A percentile compares a stretch with the other conserved stretches of the same genome.
phyloP scores from a whole-genome alignment of 2,329 filamentous ascomycete genomes.

The Alternaria incomplexa region DNA sequence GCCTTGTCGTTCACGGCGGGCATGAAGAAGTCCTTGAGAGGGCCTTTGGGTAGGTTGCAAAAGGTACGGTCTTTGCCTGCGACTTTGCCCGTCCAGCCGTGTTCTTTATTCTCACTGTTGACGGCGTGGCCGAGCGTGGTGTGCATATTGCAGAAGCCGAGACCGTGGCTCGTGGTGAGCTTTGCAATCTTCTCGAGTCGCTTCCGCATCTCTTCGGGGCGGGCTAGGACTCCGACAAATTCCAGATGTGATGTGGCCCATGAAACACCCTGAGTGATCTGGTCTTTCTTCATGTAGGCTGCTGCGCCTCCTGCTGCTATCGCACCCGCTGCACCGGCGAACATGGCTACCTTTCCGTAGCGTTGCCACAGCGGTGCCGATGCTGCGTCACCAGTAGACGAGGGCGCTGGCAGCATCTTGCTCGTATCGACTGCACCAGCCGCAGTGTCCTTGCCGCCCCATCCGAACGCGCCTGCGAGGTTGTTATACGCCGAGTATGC shows the following conservation, averaged over 20 bases:
- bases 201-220: conserved; percentile 79
- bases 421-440: conserved; percentile 39
- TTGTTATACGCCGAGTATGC: conserved; percentile 72
- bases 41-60: conserved; percentile 66
- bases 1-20: conserved; percentile 74
- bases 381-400: conserved; percentile 53
- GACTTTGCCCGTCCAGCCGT: conserved; percentile 59
- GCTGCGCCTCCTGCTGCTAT: conserved; percentile 83
- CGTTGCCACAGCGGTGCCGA: conserved; percentile 67
- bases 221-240: conserved; percentile 87
- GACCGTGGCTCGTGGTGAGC: conserved; percentile 67
- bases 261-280: conserved; percentile 74
- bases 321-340: conserved; percentile 79
- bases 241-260: conserved; percentile 93
- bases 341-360: conserved; percentile 86
- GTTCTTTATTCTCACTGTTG: conserved; percentile 49
- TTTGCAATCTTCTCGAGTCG: conserved; percentile 73
- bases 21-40: conserved; percentile 42
- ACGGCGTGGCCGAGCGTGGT: conserved; percentile 79
- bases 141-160: conserved; percentile 88
- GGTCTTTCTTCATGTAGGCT: conserved; percentile 83
- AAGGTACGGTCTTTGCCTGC: conserved; percentile 81
- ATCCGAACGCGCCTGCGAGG: conserved; percentile 68
- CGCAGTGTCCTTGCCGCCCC: conserved; percentile 50
- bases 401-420: conserved; percentile 46